These are phyloP conservation scores for Aspergillus sclerotiicarbonarius DNA, from an alignment of 495 filamentous ascomycete species.

Conservation along the genomic window DNA sequence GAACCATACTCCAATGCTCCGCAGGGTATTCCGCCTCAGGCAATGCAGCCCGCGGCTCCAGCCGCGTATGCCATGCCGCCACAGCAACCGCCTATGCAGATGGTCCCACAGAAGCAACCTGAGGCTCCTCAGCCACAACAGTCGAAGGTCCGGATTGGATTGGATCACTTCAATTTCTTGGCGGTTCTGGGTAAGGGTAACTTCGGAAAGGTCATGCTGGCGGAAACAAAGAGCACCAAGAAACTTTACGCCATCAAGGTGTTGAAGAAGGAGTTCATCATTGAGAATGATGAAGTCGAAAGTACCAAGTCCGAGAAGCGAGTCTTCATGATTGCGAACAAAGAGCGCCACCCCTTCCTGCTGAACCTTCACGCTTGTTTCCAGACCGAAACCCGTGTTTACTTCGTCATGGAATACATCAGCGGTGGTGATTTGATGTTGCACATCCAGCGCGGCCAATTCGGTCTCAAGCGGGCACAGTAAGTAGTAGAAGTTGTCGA, in stretches of 20 bases:
- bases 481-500: constrained; percentile 45
- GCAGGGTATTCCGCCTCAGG: constrained; percentile 58
- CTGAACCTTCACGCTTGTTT: constrained; percentile 97
- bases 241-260: constrained; percentile 99
- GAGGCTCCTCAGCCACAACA: constrained; percentile 59
- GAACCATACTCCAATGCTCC: constrained; percentile 69
- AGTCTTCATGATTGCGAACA: constrained; percentile 95
- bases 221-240: constrained; percentile 88
- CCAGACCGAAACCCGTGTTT: constrained; percentile 97
- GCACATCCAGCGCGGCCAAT: constrained; percentile 96
- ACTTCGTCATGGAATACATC: constrained; percentile 99
- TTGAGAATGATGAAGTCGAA: constrained; percentile 99
- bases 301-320: constrained; percentile 97
- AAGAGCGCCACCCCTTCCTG: constrained; percentile 95
- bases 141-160: constrained; percentile 75
- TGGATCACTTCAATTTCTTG: constrained; percentile 99
- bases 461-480: constrained; percentile 94
- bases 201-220: constrained; percentile 99
- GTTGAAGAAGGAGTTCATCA: constrained; percentile 99
- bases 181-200: constrained; percentile 99
- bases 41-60: constrained; percentile 23
- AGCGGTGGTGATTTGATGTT: constrained; percentile 98
- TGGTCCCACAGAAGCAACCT: constrained; percentile 26
- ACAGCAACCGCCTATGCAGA: constrained; percentile 46
- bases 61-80: constrained; percentile 32